phyloP scores from a whole-genome alignment of 306 rosid genomes.

The Quercus glauca region DNA sequence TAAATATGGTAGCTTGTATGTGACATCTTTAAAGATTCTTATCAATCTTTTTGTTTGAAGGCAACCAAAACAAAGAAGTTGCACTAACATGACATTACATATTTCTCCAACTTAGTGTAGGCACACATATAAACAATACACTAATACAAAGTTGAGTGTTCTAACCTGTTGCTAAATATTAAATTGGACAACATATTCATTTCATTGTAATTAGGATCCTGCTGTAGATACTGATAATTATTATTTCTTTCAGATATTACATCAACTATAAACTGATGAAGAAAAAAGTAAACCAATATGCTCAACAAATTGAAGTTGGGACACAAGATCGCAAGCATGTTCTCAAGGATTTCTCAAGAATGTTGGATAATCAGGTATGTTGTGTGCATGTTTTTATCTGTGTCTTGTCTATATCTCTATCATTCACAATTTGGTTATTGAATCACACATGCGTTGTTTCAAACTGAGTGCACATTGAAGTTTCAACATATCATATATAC shows the following conservation, averaged over 20 bases:
- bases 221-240: conserved; percentile 10
- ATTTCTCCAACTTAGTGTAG: background rate
- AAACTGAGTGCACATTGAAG: background rate
- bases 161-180: background rate
- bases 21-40: background rate
- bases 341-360: conserved; percentile 93
- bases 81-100: background rate
- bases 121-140: background rate
- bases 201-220: background rate
- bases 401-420: background rate
- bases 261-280: conserved; percentile 96
- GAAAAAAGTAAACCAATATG: conserved; percentile 81
- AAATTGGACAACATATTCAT: background rate
- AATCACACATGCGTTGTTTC: background rate
- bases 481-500: background rate
- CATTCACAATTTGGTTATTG: background rate
- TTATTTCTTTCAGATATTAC: conserved; percentile 62
- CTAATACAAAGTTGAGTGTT: background rate
- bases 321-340: conserved; percentile 74
- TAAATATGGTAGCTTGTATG: background rate
- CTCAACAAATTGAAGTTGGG: conserved; percentile 84
- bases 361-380: conserved; percentile 90
- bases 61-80: background rate
- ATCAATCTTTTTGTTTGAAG: background rate
- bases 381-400: background rate